A percentile compares a stretch with the other conserved stretches of the same genome.
Conservation (phyloP, 768 basidiomycete genomes). For the Rossbeevera mucosa region DNA sequence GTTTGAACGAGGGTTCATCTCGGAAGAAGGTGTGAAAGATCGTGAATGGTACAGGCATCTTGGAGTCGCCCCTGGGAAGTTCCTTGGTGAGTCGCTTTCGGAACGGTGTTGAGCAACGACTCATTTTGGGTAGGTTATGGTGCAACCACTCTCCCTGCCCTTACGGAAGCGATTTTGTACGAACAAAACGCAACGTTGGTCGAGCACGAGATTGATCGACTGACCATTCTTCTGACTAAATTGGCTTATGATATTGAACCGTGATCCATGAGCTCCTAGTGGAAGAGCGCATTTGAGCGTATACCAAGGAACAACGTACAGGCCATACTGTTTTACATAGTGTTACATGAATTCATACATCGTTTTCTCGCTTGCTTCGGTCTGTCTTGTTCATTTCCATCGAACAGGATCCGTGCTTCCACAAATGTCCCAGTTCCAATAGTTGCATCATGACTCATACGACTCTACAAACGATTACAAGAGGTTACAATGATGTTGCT, state of each 20-base stretch:
- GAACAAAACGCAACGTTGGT: slow-evolving; percentile 63
- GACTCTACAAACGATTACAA: slow-evolving; percentile 13
- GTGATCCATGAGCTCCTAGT: background rate
- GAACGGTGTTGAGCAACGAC: background rate
- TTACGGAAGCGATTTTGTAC: slow-evolving; percentile 71
- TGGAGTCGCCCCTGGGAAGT: slow-evolving; percentile 82
- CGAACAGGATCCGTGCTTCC: background rate
- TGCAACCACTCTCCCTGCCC: slow-evolving; percentile 76
- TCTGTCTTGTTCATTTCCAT: too few relatives aligned
- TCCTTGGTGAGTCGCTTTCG: slow-evolving; percentile 52
- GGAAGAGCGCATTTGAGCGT: background rate
- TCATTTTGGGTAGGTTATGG: slow-evolving; percentile 63
- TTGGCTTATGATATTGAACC: slow-evolving; percentile 37
- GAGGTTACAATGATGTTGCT: slow-evolving; percentile 7
- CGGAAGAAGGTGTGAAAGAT: slow-evolving; percentile 68
- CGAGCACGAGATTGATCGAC: slow-evolving; percentile 53
- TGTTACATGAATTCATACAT: too few relatives aligned
- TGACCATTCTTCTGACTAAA: slow-evolving; percentile 50
- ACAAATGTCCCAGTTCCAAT: background rate
- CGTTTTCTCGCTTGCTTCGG: too few relatives aligned
- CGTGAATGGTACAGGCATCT: slow-evolving; percentile 86
- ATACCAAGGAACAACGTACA: background rate
- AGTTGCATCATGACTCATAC: slow-evolving; percentile 6
- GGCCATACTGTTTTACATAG: too few relatives aligned
- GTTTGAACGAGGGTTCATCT: slow-evolving; percentile 81